Percentiles rank a stretch among this genome's conserved stretches.
These are phyloP conservation scores for Coemansia furcata DNA, from an alignment of 192 early-diverging fungal genomes.

Conservation along the genomic window DNA sequence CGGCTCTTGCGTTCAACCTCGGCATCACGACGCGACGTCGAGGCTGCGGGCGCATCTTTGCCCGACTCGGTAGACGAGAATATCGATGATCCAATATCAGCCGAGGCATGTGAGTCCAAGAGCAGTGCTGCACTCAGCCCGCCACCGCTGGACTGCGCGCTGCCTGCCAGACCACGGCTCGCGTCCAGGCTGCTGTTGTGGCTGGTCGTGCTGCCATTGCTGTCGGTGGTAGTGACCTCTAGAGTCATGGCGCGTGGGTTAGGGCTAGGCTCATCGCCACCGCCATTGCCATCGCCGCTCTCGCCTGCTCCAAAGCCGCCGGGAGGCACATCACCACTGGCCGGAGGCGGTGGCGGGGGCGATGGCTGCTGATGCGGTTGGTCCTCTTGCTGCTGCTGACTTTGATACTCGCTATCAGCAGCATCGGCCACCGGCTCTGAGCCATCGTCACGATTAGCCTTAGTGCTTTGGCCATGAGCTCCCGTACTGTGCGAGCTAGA, in stretches of 20 bases:
- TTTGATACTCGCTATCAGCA: not conserved
- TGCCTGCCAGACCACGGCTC: conserved; percentile 38
- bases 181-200: conserved; percentile 29
- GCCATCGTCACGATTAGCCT: conserved; percentile 6
- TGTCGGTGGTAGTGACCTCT: conserved; percentile 20
- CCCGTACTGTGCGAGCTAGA: conserved; percentile 48
- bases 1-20: conserved; percentile 33
- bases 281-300: conserved; percentile 17
- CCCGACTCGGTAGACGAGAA: conserved; percentile 37
- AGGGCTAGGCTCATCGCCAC: conserved; percentile 23
- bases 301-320: conserved; percentile 8
- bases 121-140: conserved; percentile 5
- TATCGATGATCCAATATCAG: conserved; percentile 42
- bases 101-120: conserved; percentile 30
- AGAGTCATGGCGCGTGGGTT: conserved; percentile 23
- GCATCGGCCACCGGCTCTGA: not conserved
- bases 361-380: not conserved
- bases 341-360: not conserved
- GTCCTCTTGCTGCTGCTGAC: not conserved
- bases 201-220: conserved; percentile 35
- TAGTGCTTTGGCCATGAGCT: conserved; percentile 37
- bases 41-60: conserved; percentile 1
- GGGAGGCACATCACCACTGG: not conserved
- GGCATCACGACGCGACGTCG: conserved; percentile 11
- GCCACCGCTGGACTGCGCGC: conserved; percentile 1